These are phyloP conservation scores for Nigrospora sphaerica DNA, from an alignment of 2,329 filamentous ascomycete species.

Conservation along the genomic window DNA sequence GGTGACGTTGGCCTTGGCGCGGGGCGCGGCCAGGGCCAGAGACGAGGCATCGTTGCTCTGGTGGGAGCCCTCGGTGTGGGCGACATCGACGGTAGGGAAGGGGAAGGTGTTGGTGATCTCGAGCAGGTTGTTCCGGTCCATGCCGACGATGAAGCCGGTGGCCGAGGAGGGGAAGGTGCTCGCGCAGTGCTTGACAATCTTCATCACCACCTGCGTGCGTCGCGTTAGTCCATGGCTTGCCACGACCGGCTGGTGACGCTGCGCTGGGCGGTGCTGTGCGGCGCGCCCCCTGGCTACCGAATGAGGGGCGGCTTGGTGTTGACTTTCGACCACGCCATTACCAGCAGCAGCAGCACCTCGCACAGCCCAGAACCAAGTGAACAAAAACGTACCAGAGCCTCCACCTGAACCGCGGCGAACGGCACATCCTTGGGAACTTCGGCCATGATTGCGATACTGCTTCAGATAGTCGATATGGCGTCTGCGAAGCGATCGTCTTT, in stretches of 20 bases:
- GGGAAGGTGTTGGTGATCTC: conserved; percentile 94
- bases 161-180: conserved; percentile 81
- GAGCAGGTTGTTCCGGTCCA: conserved; percentile 76
- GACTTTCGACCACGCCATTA: too few relatives aligned
- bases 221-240: too few relatives aligned
- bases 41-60: conserved; percentile 64
- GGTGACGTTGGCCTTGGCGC: conserved; percentile 78
- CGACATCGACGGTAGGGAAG: conserved; percentile 76
- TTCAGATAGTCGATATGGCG: neutral
- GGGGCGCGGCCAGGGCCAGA: conserved; percentile 78
- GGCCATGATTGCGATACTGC: conserved; percentile 42
- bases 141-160: conserved; percentile 85
- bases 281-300: conserved; percentile 9
- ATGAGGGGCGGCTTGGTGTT: conserved; percentile 13
- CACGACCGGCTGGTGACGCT: too few relatives aligned
- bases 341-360: conserved; percentile 8
- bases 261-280: too few relatives aligned
- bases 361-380: conserved; percentile 25
- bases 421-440: conserved; percentile 59
- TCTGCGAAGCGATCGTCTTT: neutral
- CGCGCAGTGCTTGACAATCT: conserved; percentile 94
- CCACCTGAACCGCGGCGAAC: conserved; percentile 85
- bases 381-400: conserved; percentile 70
- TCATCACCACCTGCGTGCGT: conserved; percentile 74
- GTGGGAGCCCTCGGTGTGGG: conserved; percentile 57